phyloP scores from a whole-genome alignment of 2,329 filamentous ascomycete genomes.

The Uncinocarpus reesii region DNA sequence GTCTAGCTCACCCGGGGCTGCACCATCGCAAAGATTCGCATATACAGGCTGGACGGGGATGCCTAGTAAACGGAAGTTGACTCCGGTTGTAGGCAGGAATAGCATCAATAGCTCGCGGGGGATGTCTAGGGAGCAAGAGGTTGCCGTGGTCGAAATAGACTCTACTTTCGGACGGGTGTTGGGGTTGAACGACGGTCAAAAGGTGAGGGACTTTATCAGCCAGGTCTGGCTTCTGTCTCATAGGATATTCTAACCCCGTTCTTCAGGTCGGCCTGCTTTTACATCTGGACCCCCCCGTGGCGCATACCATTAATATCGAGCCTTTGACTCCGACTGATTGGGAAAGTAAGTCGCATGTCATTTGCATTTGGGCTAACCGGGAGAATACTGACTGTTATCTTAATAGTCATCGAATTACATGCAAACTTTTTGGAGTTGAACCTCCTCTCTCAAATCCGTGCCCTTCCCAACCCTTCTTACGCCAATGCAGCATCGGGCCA shows the following conservation, averaged over 20 bases:
- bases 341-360: conserved; percentile 54
- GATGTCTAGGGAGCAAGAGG: conserved; percentile 61
- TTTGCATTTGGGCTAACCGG: conserved; percentile 3
- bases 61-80: conserved; percentile 76
- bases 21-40: conserved; percentile 54
- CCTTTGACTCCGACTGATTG: conserved; percentile 90
- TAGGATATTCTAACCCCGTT: conserved; percentile 20
- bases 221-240: neutral
- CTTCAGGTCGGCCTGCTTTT: conserved; percentile 51
- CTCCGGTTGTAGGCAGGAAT: conserved; percentile 62
- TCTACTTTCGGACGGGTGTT: conserved; percentile 68
- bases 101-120: conserved; percentile 54
- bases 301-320: conserved; percentile 93
- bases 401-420: conserved; percentile 76
- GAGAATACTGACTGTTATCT: conserved; percentile 14
- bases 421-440: conserved; percentile 93
- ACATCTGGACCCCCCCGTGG: conserved; percentile 80
- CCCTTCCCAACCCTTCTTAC: conserved; percentile 74
- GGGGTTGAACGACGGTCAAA: conserved; percentile 70
- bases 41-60: conserved; percentile 97
- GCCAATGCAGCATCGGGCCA: conserved; percentile 39
- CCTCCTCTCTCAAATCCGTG: conserved; percentile 82
- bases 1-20: conserved; percentile 32
- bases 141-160: conserved; percentile 73
- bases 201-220: conserved; percentile 50